phyloP scores from a whole-genome alignment of 1,139 yeast genomes.

The Suhomyces coccinellae region DNA sequence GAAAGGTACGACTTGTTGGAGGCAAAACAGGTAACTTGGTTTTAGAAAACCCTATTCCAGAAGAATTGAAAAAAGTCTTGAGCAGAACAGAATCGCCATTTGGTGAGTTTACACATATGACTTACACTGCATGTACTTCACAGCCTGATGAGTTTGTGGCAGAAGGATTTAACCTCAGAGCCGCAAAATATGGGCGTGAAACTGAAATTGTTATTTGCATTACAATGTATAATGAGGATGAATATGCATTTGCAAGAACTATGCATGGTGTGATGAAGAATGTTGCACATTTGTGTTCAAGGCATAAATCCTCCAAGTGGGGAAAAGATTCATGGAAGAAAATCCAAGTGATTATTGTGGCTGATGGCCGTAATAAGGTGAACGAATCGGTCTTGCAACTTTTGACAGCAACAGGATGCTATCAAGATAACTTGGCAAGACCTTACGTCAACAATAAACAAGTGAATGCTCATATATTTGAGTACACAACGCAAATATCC shows the following conservation, averaged over 20 bases:
- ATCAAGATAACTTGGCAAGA: conserved; percentile 95
- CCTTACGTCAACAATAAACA: conserved; percentile 87
- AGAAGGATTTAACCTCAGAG: conserved; percentile 81
- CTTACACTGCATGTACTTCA: conserved; percentile 90
- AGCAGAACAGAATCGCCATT: conserved; percentile 74
- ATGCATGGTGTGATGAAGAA: conserved; percentile 92
- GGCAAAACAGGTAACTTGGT: conserved; percentile 74
- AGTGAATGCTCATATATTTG: conserved; percentile 90
- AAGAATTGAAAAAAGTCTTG: conserved; percentile 73
- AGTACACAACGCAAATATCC: conserved; percentile 88
- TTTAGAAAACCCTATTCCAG: conserved; percentile 90
- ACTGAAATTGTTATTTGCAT: conserved; percentile 88
- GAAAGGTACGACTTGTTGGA: conserved; percentile 63
- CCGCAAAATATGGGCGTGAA: conserved; percentile 81
- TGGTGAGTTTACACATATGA: conserved; percentile 92
- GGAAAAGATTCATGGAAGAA: conserved; percentile 96
- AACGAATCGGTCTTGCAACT: conserved; percentile 79
- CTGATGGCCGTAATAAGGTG: conserved; percentile 91
- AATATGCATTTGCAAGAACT: conserved; percentile 82
- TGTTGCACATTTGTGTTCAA: conserved; percentile 79
- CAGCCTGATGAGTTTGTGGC: conserved; percentile 81
- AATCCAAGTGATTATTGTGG: conserved; percentile 82
- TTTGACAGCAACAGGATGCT: conserved; percentile 90
- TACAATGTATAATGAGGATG: conserved; percentile 97
- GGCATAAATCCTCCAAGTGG: conserved; percentile 84